These are phyloP conservation scores for Pelargonium exstipulatum DNA, from an alignment of 441 rosid species.

Conservation along the genomic window DNA sequence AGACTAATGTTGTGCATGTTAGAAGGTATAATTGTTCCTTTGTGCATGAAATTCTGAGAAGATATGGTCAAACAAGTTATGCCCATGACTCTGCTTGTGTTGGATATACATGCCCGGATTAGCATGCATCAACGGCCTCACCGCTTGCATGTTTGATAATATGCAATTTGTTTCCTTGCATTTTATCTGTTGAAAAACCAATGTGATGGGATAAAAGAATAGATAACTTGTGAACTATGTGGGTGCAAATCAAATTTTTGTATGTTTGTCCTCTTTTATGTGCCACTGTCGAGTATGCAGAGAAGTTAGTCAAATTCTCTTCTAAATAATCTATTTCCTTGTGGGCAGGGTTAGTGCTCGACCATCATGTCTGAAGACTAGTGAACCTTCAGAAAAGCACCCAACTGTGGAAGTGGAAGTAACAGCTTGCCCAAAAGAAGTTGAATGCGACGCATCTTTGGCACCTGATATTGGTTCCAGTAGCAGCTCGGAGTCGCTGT, in stretches of 20 bases:
- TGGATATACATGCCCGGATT: not conserved
- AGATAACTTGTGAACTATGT: not conserved
- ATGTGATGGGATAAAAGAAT: not conserved
- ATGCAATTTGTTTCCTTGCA: not conserved
- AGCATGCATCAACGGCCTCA: not conserved
- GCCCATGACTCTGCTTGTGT: not conserved
- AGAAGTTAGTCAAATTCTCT: not conserved
- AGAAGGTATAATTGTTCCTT: not conserved
- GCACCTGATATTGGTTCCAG: conserved; percentile 16
- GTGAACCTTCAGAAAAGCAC: conserved; percentile 31
- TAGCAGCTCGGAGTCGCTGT: conserved; percentile 18
- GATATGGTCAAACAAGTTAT: not conserved
- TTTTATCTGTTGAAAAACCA: not conserved
- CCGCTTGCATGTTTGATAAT: not conserved
- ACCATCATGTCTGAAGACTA: conserved; percentile 43
- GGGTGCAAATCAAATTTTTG: not conserved
- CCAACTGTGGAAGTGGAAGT: conserved; percentile 22
- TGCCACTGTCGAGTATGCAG: not conserved
- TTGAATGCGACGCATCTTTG: conserved; percentile 23
- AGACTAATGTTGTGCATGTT: not conserved
- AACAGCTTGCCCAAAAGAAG: conserved; percentile 28
- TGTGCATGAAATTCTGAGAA: not conserved
- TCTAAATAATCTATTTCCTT: conserved; percentile 6
- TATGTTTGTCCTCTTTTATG: not conserved
- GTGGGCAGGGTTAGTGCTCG: conserved; percentile 55